Conservation (phyloP, 2,329 filamentous ascomycete genomes). For the Hypoxylon sp. region DNA sequence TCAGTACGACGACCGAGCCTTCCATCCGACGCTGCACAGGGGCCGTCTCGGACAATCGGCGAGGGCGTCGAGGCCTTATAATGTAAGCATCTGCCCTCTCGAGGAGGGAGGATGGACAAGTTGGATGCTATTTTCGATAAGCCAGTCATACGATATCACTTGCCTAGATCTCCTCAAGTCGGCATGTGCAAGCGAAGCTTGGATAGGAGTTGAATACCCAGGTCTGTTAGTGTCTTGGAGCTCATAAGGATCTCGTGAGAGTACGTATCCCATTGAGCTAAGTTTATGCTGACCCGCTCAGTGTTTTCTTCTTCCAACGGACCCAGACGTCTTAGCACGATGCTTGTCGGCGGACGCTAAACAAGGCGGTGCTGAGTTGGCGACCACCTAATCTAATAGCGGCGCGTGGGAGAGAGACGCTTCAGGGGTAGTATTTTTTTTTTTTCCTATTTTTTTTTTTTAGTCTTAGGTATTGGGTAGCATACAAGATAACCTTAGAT, state of each 20-base stretch:
- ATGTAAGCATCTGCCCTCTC: neutral
- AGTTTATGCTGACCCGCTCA: too few relatives aligned
- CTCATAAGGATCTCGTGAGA: too few relatives aligned
- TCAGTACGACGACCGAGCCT: constrained; percentile 14
- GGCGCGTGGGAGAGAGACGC: neutral
- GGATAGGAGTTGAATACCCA: neutral
- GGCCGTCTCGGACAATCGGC: constrained; percentile 31
- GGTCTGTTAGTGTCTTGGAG: too few relatives aligned
- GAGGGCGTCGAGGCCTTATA: constrained; percentile 16
- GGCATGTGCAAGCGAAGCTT: neutral
- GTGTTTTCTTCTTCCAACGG: too few relatives aligned
- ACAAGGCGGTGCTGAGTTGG: too few relatives aligned
- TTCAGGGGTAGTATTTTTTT: neutral
- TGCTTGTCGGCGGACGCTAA: too few relatives aligned
- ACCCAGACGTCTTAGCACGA: too few relatives aligned
- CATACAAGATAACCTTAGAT: constrained; percentile 24
- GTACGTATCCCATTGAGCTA: too few relatives aligned
- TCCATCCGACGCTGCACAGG: constrained; percentile 23
- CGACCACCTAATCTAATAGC: too few relatives aligned
- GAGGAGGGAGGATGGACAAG: neutral
- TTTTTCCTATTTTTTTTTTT: neutral
- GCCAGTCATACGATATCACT: constrained; percentile 14
- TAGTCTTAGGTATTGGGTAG: neutral
- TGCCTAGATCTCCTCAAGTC: neutral
- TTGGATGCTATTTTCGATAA: neutral